Conservation (phyloP, 2,329 filamentous ascomycete genomes). For the Fusarium sp. region DNA sequence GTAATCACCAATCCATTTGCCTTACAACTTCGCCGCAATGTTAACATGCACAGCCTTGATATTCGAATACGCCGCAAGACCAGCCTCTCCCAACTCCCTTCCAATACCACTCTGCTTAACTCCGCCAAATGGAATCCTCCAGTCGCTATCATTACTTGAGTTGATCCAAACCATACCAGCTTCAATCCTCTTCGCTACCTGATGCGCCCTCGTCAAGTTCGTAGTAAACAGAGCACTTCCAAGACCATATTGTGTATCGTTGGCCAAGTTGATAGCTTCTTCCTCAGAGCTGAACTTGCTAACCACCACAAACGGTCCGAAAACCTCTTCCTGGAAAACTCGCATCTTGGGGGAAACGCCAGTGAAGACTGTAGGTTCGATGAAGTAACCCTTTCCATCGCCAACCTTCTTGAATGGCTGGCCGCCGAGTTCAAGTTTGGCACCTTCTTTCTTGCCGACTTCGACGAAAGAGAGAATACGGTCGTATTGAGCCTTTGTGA, state of each 20-base stretch:
- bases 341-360: slow-evolving; percentile 53
- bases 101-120: slow-evolving; percentile 61
- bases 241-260: slow-evolving; percentile 68
- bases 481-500: slow-evolving; percentile 76
- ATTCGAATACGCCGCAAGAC: slow-evolving; percentile 54
- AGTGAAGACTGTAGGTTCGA: slow-evolving; percentile 57
- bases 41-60: slow-evolving; percentile 59
- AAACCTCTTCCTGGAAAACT: slow-evolving; percentile 58
- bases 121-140: slow-evolving; percentile 56
- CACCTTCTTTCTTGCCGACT: slow-evolving; percentile 74
- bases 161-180: slow-evolving; percentile 67
- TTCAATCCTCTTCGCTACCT: slow-evolving; percentile 65
- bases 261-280: slow-evolving; percentile 55
- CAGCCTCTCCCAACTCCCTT: slow-evolving; percentile 56
- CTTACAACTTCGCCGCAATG: slow-evolving; percentile 42
- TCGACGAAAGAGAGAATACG: slow-evolving; percentile 76
- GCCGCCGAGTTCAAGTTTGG: slow-evolving; percentile 71
- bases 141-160: slow-evolving; percentile 56
- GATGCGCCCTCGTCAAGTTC: slow-evolving; percentile 61
- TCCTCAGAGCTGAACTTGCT: slow-evolving; percentile 54
- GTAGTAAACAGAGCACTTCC: slow-evolving; percentile 70
- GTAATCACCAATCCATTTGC: rapidly evolving
- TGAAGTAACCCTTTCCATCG: slow-evolving; percentile 55
- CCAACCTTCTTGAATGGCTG: slow-evolving; percentile 44
- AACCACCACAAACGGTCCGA: slow-evolving; percentile 56